These are phyloP conservation scores for Cucumis cinereus DNA, from an alignment of 306 rosid genomes.

Conservation along the genomic window DNA sequence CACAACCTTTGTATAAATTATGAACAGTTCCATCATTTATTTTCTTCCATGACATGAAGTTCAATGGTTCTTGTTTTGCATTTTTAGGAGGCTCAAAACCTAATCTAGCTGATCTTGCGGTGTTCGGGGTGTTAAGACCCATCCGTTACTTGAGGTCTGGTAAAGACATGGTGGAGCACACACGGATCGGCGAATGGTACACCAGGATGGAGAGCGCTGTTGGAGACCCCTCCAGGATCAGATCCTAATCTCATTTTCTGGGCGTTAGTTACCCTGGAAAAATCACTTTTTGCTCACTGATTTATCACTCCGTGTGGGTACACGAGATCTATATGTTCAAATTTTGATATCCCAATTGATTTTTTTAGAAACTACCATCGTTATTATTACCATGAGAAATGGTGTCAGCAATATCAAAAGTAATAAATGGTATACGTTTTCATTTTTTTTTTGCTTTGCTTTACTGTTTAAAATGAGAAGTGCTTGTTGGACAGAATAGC, in stretches of 20 bases:
- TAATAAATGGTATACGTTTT: not conserved
- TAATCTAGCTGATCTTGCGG: constrained; percentile 42
- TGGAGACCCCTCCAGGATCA: constrained; percentile 59
- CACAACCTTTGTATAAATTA: not conserved
- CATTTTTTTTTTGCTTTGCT: not conserved
- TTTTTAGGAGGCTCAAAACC: constrained; percentile 45
- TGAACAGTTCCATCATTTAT: not conserved
- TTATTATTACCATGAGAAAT: not conserved
- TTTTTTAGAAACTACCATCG: not conserved
- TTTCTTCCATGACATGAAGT: not conserved
- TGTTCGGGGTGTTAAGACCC: constrained; percentile 76
- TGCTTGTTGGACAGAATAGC: not conserved
- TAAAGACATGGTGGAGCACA: constrained; percentile 90
- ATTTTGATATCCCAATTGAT: constrained; percentile 1
- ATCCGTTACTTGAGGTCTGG: constrained; percentile 86
- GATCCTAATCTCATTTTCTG: constrained; percentile 15
- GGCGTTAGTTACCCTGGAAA: not conserved
- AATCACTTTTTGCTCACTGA: not conserved
- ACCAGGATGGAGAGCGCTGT: constrained; percentile 72
- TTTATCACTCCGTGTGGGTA: not conserved
- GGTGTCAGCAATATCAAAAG: not conserved
- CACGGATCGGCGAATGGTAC: constrained; percentile 91
- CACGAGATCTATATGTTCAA: not conserved
- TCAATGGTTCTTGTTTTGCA: not conserved
- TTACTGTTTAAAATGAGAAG: not conserved